phyloP scores from a whole-genome alignment of 495 filamentous ascomycete genomes.

The Neurospora pannonica region DNA sequence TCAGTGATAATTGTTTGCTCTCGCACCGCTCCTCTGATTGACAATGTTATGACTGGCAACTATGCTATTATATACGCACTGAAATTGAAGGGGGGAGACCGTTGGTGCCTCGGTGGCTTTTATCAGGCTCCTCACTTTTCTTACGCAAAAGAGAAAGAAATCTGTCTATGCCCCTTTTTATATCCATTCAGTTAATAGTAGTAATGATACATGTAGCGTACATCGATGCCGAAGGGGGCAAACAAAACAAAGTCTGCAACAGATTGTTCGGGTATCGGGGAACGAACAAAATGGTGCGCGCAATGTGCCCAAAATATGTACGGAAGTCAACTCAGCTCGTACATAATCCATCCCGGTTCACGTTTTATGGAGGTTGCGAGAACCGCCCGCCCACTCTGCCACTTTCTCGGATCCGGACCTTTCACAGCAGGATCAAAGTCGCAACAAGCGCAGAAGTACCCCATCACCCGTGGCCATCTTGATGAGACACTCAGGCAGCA shows the following conservation, averaged over 20 bases:
- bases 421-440: neutral
- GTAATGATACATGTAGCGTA: conserved; percentile 9
- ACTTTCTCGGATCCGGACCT: neutral
- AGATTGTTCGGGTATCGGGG: neutral
- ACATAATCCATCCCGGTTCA: neutral
- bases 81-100: too few species aligned
- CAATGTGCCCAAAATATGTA: neutral
- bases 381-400: neutral
- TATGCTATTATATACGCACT: too few species aligned
- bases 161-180: neutral
- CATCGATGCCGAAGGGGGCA: neutral
- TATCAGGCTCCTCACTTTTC: neutral
- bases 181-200: neutral
- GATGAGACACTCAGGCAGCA: neutral
- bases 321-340: neutral
- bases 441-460: neutral
- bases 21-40: too few species aligned
- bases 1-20: neutral
- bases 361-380: neutral
- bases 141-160: neutral
- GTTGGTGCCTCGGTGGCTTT: neutral
- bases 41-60: too few species aligned
- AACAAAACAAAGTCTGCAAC: neutral
- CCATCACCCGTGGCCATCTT: neutral
- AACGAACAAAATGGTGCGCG: neutral